These are phyloP conservation scores for Epithele typhae DNA, from an alignment of 768 basidiomycete genomes.

Conservation along the genomic window DNA sequence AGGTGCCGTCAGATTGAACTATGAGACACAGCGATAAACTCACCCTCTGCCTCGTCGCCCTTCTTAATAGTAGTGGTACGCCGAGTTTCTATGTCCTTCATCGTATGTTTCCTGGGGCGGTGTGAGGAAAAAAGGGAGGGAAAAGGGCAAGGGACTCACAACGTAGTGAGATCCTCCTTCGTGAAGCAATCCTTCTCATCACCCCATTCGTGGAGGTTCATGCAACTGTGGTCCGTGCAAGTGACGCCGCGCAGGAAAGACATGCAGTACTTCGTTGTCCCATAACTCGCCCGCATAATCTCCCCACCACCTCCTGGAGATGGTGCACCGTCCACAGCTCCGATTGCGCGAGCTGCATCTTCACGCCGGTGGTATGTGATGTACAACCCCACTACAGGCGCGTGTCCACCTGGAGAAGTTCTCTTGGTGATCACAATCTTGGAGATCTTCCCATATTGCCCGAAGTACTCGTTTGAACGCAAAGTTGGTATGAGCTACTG, in stretches of 20 bases:
- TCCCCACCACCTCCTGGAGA: conserved; percentile 89
- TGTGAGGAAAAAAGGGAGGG: background rate
- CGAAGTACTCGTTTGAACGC: conserved; percentile 94
- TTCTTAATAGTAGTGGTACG: conserved; percentile 48
- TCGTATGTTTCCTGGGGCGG: conserved; percentile 74
- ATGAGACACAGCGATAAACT: conserved; percentile 6
- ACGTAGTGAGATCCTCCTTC: conserved; percentile 90
- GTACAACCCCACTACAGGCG: conserved; percentile 86
- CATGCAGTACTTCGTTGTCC: conserved; percentile 98
- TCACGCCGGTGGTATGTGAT: conserved; percentile 93
- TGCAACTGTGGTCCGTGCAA: conserved; percentile 87
- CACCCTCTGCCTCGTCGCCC: conserved; percentile 56
- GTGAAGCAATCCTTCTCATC: conserved; percentile 98
- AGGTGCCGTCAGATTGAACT: conserved; percentile 2
- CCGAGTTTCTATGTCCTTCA: conserved; percentile 82
- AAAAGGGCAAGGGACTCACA: conserved; percentile 47
- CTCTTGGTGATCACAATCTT: conserved; percentile 94
- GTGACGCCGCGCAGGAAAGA: conserved; percentile 80
- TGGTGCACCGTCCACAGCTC: conserved; percentile 86
- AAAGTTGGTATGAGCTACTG: conserved; percentile 81
- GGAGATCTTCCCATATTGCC: conserved; percentile 96
- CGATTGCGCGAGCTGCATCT: conserved; percentile 91
- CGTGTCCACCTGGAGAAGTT: conserved; percentile 65
- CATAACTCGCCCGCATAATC: conserved; percentile 89
- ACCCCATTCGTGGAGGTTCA: conserved; percentile 97